These are phyloP conservation scores for Coniferiporia sulphurascens DNA, from an alignment of 1,284 basidiomycete species.

Conservation along the genomic window DNA sequence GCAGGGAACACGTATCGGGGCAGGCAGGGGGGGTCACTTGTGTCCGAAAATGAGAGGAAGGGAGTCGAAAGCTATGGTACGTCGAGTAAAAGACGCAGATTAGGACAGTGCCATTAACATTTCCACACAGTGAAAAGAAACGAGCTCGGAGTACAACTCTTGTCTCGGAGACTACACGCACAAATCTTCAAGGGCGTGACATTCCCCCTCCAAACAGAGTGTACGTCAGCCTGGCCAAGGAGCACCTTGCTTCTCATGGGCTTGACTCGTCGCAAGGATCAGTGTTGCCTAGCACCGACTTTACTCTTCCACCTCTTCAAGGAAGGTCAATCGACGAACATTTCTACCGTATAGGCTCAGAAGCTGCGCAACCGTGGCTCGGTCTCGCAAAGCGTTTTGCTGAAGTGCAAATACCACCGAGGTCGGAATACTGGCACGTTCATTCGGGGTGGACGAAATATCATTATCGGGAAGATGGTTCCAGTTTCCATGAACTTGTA, in stretches of 20 bases:
- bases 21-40: background rate
- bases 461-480: constrained; percentile 56
- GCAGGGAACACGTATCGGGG: background rate
- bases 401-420: constrained; percentile 50
- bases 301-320: constrained; percentile 82
- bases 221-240: constrained; percentile 71
- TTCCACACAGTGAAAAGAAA: constrained; percentile 44
- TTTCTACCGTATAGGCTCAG: constrained; percentile 76
- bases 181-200: constrained; percentile 80
- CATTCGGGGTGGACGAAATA: constrained; percentile 93
- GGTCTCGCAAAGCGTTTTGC: constrained; percentile 67
- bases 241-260: constrained; percentile 77
- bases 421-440: constrained; percentile 69
- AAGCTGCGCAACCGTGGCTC: constrained; percentile 80
- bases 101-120: background rate
- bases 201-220: constrained; percentile 55
- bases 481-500: constrained; percentile 61
- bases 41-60: background rate
- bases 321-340: constrained; percentile 85
- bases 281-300: constrained; percentile 70
- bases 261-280: constrained; percentile 81
- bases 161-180: constrained; percentile 73
- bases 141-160: constrained; percentile 87
- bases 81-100: background rate
- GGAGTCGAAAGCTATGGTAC: background rate